Evolutionary conservation across 1,139 yeast species (phyloP).

Genomic region (Arxiozyma bovina): DNA sequence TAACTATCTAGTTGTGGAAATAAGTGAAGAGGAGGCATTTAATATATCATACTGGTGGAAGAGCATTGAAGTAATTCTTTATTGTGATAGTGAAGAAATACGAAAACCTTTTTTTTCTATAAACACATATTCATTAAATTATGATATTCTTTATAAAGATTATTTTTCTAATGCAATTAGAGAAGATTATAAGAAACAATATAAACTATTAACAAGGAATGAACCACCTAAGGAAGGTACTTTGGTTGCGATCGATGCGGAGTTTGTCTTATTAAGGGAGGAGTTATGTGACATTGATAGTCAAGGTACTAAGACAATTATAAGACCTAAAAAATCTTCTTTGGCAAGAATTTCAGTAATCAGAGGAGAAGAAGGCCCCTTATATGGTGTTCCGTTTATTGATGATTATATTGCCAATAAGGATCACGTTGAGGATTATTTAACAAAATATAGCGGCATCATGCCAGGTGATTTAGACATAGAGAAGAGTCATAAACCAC

Average conservation of each 20-base stretch:
- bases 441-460: slow-evolving; percentile 88
- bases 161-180: slow-evolving; percentile 67
- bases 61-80: slow-evolving; percentile 65
- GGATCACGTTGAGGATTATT: slow-evolving; percentile 67
- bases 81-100: slow-evolving; percentile 41
- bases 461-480: slow-evolving; percentile 87
- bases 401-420: slow-evolving; percentile 85
- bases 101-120: slow-evolving; percentile 34
- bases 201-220: slow-evolving; percentile 50
- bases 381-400: slow-evolving; percentile 71
- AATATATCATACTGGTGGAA: slow-evolving; percentile 73
- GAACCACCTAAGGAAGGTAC: slow-evolving; percentile 73
- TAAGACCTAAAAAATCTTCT: slow-evolving; percentile 68
- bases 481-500: slow-evolving; percentile 48
- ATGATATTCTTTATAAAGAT: slow-evolving; percentile 61
- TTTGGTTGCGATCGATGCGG: slow-evolving; percentile 91
- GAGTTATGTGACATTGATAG: slow-evolving; percentile 72
- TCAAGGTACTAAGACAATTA: slow-evolving; percentile 57
- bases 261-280: slow-evolving; percentile 75
- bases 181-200: slow-evolving; percentile 51
- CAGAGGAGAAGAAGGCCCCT: slow-evolving; percentile 60
- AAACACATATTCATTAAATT: slow-evolving; percentile 41
- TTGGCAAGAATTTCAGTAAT: slow-evolving; percentile 86
- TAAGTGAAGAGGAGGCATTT: slow-evolving; percentile 59
- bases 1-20: slow-evolving; percentile 79